These are phyloP conservation scores for Kokia cookei DNA, from an alignment of 441 rosid genomes.

Conservation along the genomic window DNA sequence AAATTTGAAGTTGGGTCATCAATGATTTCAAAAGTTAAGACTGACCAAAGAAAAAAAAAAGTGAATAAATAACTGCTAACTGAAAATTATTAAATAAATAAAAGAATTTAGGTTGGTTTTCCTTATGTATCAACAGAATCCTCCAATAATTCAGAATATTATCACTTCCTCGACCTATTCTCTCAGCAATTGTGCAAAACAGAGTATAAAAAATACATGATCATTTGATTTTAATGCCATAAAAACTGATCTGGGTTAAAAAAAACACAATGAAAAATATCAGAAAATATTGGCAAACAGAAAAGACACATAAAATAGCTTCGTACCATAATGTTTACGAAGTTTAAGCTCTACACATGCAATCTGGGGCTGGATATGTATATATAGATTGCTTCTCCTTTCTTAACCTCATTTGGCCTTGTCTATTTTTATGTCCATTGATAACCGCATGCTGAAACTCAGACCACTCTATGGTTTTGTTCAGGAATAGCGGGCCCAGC, in stretches of 20 bases:
- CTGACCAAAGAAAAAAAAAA: background rate
- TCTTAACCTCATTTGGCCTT: conserved; percentile 48
- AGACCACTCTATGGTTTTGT: conserved; percentile 54
- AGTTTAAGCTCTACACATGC: conserved; percentile 45
- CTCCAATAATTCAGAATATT: background rate
- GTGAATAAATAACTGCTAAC: background rate
- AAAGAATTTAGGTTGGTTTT: background rate
- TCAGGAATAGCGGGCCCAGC: conserved; percentile 51
- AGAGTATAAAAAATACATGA: background rate
- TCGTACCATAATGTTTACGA: background rate
- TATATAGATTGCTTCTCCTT: conserved; percentile 64
- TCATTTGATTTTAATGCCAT: background rate
- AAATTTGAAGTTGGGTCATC: background rate
- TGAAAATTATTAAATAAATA: background rate
- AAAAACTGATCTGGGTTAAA: background rate
- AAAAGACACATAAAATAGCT: background rate
- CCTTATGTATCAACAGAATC: background rate
- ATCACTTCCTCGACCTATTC: background rate
- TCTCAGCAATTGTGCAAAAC: background rate
- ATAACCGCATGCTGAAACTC: conserved; percentile 45
- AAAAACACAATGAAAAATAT: background rate
- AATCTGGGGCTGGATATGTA: conserved; percentile 66
- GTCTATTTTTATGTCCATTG: conserved; percentile 56
- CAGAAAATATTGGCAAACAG: background rate
- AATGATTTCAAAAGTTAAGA: background rate